These are phyloP conservation scores for Diaporthe destruens DNA, from an alignment of 2,329 filamentous ascomycete species.

Conservation along the genomic window DNA sequence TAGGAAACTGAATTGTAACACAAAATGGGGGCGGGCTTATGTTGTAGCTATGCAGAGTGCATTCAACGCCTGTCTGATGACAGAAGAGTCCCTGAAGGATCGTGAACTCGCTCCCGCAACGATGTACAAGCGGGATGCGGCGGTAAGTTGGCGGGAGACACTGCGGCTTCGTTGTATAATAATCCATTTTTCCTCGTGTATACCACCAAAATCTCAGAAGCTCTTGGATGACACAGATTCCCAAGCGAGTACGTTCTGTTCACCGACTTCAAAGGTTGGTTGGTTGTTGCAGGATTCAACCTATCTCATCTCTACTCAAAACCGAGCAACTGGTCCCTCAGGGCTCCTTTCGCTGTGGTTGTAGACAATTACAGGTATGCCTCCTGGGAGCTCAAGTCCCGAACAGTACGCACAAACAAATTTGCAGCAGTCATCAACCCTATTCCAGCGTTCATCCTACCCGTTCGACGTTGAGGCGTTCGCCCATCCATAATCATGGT, in stretches of 20 bases:
- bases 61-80: neutral
- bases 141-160: neutral
- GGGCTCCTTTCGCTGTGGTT: neutral
- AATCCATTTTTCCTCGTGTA: neutral
- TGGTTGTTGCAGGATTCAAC: neutral
- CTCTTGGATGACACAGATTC: too few relatives aligned
- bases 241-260: too few relatives aligned
- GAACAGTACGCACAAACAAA: neutral
- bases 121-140: neutral
- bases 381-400: neutral
- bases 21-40: neutral
- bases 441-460: neutral
- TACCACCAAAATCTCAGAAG: too few relatives aligned
- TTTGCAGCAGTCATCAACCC: slow-evolving; percentile 5
- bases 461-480: neutral
- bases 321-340: neutral
- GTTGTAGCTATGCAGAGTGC: neutral
- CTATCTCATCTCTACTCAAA: neutral
- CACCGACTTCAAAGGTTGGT: too few relatives aligned
- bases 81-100: neutral
- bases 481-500: neutral
- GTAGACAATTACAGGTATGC: neutral
- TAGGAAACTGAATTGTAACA: neutral
- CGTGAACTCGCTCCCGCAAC: neutral
- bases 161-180: neutral